These are phyloP conservation scores for Fragaria nilgerrensis DNA, from an alignment of 306 rosid genomes.

Conservation along the genomic window DNA sequence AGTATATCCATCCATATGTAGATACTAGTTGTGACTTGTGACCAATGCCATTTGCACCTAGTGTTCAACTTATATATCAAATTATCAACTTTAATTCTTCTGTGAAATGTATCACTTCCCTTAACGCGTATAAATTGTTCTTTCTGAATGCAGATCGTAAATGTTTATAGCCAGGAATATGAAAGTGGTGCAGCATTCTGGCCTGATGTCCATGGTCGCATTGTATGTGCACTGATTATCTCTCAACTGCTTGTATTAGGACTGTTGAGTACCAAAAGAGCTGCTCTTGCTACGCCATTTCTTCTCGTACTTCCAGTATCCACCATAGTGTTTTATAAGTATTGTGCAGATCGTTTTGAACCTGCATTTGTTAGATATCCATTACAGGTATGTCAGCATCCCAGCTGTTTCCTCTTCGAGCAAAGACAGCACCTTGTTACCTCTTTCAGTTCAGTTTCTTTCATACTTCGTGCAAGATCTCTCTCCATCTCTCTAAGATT, in stretches of 20 bases:
- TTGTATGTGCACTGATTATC: slow-evolving; percentile 59
- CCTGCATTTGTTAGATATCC: slow-evolving; percentile 73
- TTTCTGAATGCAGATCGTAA: slow-evolving; percentile 72
- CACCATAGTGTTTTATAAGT: slow-evolving; percentile 66
- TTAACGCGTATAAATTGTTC: neutral
- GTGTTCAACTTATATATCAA: neutral
- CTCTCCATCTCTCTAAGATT: neutral
- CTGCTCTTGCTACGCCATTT: slow-evolving; percentile 79
- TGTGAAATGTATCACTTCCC: neutral
- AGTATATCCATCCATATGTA: neutral
- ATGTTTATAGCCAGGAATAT: slow-evolving; percentile 86
- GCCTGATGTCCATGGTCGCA: slow-evolving; percentile 92
- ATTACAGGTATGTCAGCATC: slow-evolving; percentile 46
- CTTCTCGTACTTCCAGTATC: slow-evolving; percentile 73
- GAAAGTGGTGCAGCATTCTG: slow-evolving; percentile 97
- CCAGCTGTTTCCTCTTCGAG: neutral
- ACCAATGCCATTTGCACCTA: neutral
- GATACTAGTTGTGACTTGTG: neutral
- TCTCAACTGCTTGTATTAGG: slow-evolving; percentile 81
- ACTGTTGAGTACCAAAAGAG: slow-evolving; percentile 62
- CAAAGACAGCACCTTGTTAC: neutral
- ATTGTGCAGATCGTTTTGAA: slow-evolving; percentile 88
- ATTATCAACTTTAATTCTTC: neutral
- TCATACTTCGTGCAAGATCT: neutral
- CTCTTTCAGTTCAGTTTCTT: neutral